phyloP scores from a whole-genome alignment of 169 alveolate species.

The Babesia ovata region DNA sequence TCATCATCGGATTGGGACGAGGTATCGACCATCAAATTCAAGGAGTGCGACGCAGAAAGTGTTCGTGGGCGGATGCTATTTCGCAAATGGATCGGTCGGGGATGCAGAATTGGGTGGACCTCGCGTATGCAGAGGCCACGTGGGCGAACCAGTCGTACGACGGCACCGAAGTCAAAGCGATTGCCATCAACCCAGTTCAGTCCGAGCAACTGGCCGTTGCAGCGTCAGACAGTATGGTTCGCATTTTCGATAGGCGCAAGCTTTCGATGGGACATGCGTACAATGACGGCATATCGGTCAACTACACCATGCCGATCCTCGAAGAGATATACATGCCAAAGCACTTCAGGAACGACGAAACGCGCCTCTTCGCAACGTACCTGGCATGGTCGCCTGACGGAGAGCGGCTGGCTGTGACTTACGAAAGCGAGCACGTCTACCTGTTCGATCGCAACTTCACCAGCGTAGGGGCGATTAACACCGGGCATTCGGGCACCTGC shows the following conservation, averaged over 20 bases:
- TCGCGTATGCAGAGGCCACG: slow-evolving; percentile 22
- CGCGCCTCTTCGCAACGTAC: slow-evolving; percentile 34
- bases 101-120: slow-evolving; percentile 20
- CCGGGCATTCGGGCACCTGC: slow-evolving; percentile 8
- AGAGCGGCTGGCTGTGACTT: slow-evolving; percentile 62
- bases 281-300: slow-evolving; percentile 36
- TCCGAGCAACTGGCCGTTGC: slow-evolving; percentile 67
- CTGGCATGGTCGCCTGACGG: slow-evolving; percentile 59
- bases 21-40: background rate
- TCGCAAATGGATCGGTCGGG: background rate
- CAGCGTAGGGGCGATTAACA: slow-evolving; percentile 37
- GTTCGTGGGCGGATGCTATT: slow-evolving; percentile 9
- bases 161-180: slow-evolving; percentile 57
- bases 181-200: slow-evolving; percentile 66
- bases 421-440: slow-evolving; percentile 64
- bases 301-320: slow-evolving; percentile 50
- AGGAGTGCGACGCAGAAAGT: background rate
- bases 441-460: slow-evolving; percentile 52
- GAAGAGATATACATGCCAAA: slow-evolving; percentile 63
- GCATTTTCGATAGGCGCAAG: slow-evolving; percentile 73
- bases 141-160: slow-evolving; percentile 32
- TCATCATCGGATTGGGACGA: slow-evolving; percentile 15
- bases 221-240: slow-evolving; percentile 66
- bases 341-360: slow-evolving; percentile 61
- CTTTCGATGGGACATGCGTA: slow-evolving; percentile 17